phyloP scores from a whole-genome alignment of 2,329 filamentous ascomycete species.

The Claviceps sp. region DNA sequence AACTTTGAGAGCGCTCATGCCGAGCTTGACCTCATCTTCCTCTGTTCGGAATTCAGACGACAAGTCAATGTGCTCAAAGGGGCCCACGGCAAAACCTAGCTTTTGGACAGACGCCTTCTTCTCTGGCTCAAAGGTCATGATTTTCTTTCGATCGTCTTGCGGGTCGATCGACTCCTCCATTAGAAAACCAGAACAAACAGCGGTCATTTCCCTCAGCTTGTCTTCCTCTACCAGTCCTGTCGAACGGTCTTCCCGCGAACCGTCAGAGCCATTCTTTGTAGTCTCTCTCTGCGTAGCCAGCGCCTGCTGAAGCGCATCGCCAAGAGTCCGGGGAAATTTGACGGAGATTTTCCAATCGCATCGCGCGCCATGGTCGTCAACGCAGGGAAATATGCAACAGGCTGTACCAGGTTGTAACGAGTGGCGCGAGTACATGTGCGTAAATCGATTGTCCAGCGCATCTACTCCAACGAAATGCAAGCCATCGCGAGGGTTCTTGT shows the following conservation, averaged over 20 bases:
- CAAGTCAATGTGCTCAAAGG: constrained; percentile 86
- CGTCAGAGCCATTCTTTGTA: constrained; percentile 17
- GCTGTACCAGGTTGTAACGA: constrained; percentile 65
- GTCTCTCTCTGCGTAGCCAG: constrained; percentile 27
- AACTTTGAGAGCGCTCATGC: constrained; percentile 75
- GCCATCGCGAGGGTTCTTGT: constrained; percentile 67
- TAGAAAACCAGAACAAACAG: constrained; percentile 81
- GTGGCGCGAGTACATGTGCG: constrained; percentile 82
- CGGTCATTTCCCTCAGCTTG: constrained; percentile 73
- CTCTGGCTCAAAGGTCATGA: constrained; percentile 68
- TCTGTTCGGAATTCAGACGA: constrained; percentile 74
- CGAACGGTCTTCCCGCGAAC: constrained; percentile 25
- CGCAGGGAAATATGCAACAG: constrained; percentile 81
- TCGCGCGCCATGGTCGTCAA: constrained; percentile 71
- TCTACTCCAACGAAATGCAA: constrained; percentile 84
- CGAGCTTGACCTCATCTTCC: constrained; percentile 83
- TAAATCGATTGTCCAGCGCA: constrained; percentile 67
- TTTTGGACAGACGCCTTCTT: constrained; percentile 72
- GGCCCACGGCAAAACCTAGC: constrained; percentile 84
- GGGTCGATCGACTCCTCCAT: constrained; percentile 71
- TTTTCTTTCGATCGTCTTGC: constrained; percentile 68
- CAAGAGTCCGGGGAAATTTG: constrained; percentile 72
- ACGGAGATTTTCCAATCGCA: constrained; percentile 84
- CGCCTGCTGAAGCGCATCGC: constrained; percentile 52
- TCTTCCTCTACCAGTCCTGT: constrained; percentile 57